Evolutionary conservation across 2,329 filamentous ascomycete genomes (phyloP), one percentile per base, ranked within the genome.

Genomic region (Colletotrichum sp.): DNA sequence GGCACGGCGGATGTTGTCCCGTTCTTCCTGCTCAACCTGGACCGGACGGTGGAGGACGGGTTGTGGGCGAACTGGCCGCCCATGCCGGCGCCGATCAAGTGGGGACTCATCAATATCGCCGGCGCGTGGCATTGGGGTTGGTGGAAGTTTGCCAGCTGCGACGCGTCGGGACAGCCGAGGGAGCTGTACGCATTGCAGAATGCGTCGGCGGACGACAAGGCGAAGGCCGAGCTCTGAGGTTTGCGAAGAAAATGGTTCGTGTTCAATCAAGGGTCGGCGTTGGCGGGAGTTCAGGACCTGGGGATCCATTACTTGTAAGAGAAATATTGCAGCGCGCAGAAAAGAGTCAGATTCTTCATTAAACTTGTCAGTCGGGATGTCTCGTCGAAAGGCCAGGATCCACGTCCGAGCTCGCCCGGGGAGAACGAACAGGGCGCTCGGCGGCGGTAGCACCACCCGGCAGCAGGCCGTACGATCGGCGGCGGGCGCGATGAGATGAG

Each of bases 111-210:
- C 43, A 93, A 92, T 79, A 82, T 93, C 58, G 90, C 86, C 3
- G 91, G 91, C 3, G 86, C 89, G 43, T 89, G 87, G 82, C 87
- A 93, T 78, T 87, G 87, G 43, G 85, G 87, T 4, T 90, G 89
- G 88, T 94, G 92, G 92, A 92, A 88, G 84, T 94, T 93, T 85
- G 87, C 91, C 36, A 93, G 91, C 79, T 94, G 92, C 79, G 88
- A 91, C 79, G 83, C 85, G 6, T 80, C 83, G 1, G 91, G 91
- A 4, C 83, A 84, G 80, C 90, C 89, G 58, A 88, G 88, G 81
- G 86, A 89, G 81, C 79, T 93, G 77, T 90, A 90, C 79, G 90
- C 90, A 6, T 79, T 90, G 76, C 81, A 82, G 52, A 77, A 60
- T 13, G 63, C 21, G 24, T 21, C 64, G 36, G 6, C 48, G 21